Conservation (phyloP, 164 flowering plant species). For the Magnolia sinica region DNA sequence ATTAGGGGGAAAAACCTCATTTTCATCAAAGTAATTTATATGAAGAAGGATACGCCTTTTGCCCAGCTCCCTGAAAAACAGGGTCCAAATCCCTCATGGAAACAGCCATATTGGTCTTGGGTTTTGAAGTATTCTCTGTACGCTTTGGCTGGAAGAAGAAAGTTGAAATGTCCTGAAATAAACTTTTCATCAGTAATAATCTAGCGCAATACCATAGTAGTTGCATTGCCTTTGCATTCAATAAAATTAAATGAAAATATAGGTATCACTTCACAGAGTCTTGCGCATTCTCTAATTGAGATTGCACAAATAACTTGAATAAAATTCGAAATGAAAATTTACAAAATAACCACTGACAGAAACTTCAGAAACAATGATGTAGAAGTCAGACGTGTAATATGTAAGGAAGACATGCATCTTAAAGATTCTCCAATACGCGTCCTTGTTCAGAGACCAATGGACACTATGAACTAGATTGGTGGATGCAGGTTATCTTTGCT, state of each 20-base stretch:
- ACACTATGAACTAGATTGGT: neutral
- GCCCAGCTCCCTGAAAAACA: constrained; percentile 96
- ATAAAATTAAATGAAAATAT: neutral
- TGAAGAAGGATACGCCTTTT: constrained; percentile 52
- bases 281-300: neutral
- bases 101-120: constrained; percentile 60
- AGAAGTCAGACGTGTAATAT: neutral
- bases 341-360: neutral
- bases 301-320: neutral
- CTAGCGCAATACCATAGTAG: neutral
- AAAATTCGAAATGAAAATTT: neutral
- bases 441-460: neutral
- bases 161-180: constrained; percentile 29
- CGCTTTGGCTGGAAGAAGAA: constrained; percentile 14
- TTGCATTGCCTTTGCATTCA: neutral
- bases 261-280: neutral
- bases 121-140: constrained; percentile 18
- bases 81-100: constrained; percentile 93
- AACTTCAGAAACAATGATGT: neutral
- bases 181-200: constrained; percentile 3
- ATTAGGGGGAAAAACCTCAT: neutral
- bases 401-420: neutral
- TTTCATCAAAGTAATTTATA: neutral
- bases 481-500: neutral
- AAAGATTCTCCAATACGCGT: neutral